Conservation (phyloP, 176 grass and related monocot species). For the Zoysia pacifica region DNA sequence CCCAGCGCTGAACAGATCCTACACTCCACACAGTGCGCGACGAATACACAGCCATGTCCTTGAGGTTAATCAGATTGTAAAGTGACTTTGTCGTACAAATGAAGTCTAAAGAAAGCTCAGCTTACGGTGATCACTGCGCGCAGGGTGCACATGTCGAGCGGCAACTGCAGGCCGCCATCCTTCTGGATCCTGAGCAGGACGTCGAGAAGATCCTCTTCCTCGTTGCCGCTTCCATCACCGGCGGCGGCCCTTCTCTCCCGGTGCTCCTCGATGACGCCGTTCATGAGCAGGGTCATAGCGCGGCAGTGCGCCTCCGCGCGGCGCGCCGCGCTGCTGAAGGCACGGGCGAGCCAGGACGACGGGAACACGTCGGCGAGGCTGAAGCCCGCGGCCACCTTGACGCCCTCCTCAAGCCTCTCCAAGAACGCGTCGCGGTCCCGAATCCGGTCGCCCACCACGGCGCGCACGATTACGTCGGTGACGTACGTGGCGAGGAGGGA, state of each 20-base stretch:
- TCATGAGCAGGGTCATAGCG: constrained; percentile 38
- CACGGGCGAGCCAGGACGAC: constrained; percentile 36
- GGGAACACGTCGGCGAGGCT: constrained; percentile 50
- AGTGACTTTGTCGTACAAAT: no score
- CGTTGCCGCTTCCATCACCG: not conserved
- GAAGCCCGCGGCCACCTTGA: constrained; percentile 42
- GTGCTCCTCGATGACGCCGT: constrained; percentile 47
- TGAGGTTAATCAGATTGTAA: not conserved
- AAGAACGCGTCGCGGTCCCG: constrained; percentile 35
- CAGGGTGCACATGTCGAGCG: constrained; percentile 37
- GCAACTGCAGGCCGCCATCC: constrained; percentile 15
- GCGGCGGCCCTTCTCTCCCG: not conserved
- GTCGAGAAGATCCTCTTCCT: constrained; percentile 43
- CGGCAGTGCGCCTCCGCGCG: not conserved
- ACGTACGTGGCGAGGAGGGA: constrained; percentile 23
- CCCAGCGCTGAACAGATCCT: constrained; percentile 40
- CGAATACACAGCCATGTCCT: not conserved
- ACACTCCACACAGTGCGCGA: no score
- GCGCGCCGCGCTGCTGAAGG: constrained; percentile 19
- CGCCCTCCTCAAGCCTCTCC: constrained; percentile 36
- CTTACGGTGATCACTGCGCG: constrained; percentile 38
- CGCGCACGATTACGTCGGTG: constrained; percentile 29
- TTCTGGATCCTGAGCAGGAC: constrained; percentile 43
- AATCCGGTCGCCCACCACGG: constrained; percentile 39
- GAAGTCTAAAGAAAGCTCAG: no score